Conservation (phyloP, 2,329 filamentous ascomycete species). For the Nothophoma quercina region DNA sequence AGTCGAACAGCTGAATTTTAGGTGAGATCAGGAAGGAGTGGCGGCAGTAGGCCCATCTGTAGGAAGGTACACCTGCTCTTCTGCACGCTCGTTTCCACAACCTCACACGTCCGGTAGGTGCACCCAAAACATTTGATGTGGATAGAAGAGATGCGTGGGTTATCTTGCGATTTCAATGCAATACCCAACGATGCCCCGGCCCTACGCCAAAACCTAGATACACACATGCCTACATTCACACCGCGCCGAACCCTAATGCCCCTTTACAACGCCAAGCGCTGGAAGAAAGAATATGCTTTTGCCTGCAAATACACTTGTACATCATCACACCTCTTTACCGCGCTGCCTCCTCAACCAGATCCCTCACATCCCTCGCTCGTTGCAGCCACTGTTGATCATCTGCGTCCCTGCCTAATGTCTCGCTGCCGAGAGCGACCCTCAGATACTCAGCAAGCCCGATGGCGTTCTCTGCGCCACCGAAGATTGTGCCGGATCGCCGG, state of each 20-base stretch:
- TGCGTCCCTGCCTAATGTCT: constrained; percentile 46
- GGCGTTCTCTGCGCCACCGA: constrained; percentile 67
- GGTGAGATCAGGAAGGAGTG: too few relatives aligned
- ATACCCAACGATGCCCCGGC: constrained; percentile 10
- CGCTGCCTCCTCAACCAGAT: constrained; percentile 40
- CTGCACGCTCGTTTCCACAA: too few relatives aligned
- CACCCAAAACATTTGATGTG: background rate
- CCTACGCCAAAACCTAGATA: constrained; percentile 14
- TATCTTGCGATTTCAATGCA: constrained; percentile 6
- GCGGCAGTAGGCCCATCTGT: too few relatives aligned
- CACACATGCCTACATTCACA: constrained; percentile 25
- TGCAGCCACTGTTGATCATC: constrained; percentile 48
- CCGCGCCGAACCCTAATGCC: constrained; percentile 31
- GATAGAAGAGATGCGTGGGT: background rate
- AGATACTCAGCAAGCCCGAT: constrained; percentile 50
- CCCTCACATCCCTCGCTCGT: constrained; percentile 35
- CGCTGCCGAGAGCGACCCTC: constrained; percentile 54
- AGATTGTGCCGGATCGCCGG: constrained; percentile 61
- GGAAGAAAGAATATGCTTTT: constrained; percentile 26
- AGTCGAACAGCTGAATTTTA: too few relatives aligned
- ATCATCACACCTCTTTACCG: constrained; percentile 16
- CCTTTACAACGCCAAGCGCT: constrained; percentile 41
- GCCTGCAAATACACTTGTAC: background rate
- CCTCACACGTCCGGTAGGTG: background rate
- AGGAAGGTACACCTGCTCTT: too few relatives aligned